Evolutionary conservation across 2,329 filamentous ascomycete species (phyloP).

Genomic region (Alternaria infectoria): DNA sequence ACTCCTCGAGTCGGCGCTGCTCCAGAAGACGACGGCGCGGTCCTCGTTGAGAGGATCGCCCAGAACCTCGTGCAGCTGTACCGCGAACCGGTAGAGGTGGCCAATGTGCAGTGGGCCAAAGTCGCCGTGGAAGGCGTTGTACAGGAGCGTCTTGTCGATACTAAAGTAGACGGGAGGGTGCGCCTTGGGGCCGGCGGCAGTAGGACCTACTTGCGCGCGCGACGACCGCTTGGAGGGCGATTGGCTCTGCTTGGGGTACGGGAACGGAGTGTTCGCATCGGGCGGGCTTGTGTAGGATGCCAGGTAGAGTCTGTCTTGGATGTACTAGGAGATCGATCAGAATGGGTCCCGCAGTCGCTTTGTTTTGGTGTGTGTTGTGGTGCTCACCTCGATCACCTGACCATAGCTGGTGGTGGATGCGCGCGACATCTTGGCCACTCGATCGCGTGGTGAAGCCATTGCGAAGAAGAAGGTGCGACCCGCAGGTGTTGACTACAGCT

Average conservation of each 20-base stretch:
- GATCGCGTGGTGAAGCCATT: constrained; percentile 39
- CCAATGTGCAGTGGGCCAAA: constrained; percentile 98
- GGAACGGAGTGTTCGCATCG: constrained; percentile 81
- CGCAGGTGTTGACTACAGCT: constrained; percentile 4
- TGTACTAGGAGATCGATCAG: constrained; percentile 27
- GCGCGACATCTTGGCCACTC: constrained; percentile 39
- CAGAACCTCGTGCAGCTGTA: constrained; percentile 93
- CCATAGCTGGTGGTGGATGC: constrained; percentile 66
- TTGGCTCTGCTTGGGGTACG: constrained; percentile 71
- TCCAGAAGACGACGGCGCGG: constrained; percentile 94
- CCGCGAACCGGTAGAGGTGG: constrained; percentile 94
- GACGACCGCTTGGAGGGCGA: constrained; percentile 80
- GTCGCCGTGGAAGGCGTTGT: constrained; percentile 98
- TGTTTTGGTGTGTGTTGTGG: constrained; percentile 44
- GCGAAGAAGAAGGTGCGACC: constrained; percentile 22
- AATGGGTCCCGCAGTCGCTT: constrained; percentile 13
- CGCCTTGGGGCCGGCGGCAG: constrained; percentile 59
- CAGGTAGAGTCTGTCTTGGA: constrained; percentile 87
- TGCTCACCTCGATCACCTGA: constrained; percentile 92
- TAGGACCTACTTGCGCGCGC: constrained; percentile 66
- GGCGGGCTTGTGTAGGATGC: constrained; percentile 88
- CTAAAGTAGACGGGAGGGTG: constrained; percentile 88
- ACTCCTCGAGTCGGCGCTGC: constrained; percentile 88
- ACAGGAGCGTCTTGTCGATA: constrained; percentile 87
- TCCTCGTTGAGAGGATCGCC: constrained; percentile 90